Evolutionary conservation across 306 rosid species (phyloP).

Genomic region (Cajanus cajan): DNA sequence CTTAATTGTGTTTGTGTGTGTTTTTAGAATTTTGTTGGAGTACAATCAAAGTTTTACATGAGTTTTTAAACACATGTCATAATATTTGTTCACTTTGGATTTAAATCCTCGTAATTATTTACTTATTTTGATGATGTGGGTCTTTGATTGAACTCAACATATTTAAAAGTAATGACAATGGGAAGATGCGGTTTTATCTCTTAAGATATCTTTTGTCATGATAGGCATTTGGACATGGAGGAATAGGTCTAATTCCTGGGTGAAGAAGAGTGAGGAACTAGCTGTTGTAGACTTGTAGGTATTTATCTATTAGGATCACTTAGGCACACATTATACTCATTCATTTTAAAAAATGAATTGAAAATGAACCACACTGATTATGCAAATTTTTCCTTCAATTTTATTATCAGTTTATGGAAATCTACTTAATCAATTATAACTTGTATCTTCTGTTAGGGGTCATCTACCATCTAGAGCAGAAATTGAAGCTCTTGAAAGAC

Average conservation of each 20-base stretch:
- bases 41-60: too few species aligned
- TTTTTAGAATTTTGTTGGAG: too few species aligned
- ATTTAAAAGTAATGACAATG: too few species aligned
- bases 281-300: slow-evolving; percentile 49
- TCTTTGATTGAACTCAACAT: too few species aligned
- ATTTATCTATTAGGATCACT: slow-evolving; percentile 9
- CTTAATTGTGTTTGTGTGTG: background rate
- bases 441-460: slow-evolving; percentile 47
- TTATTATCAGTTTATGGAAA: background rate
- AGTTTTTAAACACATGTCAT: too few species aligned
- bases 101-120: too few species aligned
- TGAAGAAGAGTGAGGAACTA: background rate
- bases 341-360: background rate
- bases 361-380: background rate
- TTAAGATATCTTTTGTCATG: background rate
- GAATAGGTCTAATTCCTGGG: background rate
- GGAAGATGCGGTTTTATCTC: too few species aligned
- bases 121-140: too few species aligned
- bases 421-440: too few species aligned
- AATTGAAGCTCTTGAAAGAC: slow-evolving; percentile 53
- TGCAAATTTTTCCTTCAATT: background rate
- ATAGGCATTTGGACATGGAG: background rate
- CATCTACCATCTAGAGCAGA: slow-evolving; percentile 57
- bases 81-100: too few species aligned
- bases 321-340: background rate